Conservation (phyloP, 163 green algal species). For the Chlamydomonas reinhardtii region DNA sequence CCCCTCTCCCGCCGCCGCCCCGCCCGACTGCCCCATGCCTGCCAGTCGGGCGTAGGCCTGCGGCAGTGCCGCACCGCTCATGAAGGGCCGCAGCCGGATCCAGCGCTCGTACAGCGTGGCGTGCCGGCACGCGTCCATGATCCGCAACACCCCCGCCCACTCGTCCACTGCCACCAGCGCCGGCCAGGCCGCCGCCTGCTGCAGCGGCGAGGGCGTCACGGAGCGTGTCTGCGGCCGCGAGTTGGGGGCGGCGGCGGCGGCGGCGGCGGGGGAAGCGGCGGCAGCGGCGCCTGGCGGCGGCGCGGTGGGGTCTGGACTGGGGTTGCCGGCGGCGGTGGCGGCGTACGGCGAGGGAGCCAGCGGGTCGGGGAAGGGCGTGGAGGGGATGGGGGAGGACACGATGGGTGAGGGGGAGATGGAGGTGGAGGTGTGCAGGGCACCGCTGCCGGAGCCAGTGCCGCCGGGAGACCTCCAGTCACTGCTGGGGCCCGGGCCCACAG, state of each 20-base stretch:
- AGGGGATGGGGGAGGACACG: not conserved
- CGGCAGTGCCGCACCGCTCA: constrained; percentile 3
- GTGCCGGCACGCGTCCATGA: constrained; percentile 45
- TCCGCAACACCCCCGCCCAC: constrained; percentile 16
- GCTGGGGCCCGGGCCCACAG: not conserved
- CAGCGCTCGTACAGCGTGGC: constrained; percentile 18
- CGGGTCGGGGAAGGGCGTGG: constrained; percentile 12
- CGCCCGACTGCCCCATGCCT: not conserved
- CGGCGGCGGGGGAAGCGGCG: no score
- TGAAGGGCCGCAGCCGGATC: constrained; percentile 35
- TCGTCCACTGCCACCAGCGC: not conserved
- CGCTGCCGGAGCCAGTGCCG: no score
- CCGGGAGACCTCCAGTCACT: not conserved
- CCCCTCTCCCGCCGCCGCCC: not conserved
- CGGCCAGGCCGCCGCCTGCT: not conserved
- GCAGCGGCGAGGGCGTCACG: not conserved
- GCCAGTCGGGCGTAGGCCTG: not conserved
- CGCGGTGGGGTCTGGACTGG: no score
- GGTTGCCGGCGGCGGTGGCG: no score
- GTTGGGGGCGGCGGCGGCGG: no score
- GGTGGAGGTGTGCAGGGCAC: no score
- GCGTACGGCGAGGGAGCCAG: not conserved
- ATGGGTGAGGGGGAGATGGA: not conserved
- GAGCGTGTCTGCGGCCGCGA: no score
- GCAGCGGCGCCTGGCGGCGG: no score